Conservation (phyloP, 441 rosid genomes). For the Hypseocharis bilobata region DNA sequence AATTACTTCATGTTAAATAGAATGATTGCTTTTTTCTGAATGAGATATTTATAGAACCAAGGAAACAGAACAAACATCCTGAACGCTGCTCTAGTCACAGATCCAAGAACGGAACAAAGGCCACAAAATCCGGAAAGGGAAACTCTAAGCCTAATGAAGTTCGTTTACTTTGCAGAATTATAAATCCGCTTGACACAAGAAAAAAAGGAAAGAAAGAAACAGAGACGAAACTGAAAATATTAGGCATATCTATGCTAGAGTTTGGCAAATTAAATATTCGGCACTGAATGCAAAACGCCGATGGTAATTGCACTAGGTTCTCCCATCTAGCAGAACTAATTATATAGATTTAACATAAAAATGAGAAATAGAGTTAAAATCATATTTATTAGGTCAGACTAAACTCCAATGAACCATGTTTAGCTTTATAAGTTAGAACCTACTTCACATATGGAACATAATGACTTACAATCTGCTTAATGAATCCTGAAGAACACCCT, state of each 20-base stretch:
- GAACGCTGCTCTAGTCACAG: too few relatives aligned
- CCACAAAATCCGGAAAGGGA: not conserved
- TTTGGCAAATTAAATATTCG: not conserved
- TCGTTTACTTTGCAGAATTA: not conserved
- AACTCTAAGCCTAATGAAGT: not conserved
- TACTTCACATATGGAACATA: not conserved
- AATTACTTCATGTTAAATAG: too few relatives aligned
- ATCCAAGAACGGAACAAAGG: too few relatives aligned
- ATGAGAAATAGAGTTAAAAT: not conserved
- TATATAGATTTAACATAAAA: not conserved
- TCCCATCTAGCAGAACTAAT: not conserved
- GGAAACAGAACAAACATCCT: too few relatives aligned
- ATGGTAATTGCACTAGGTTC: not conserved
- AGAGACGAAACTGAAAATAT: not conserved
- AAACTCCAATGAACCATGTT: not conserved
- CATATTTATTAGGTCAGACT: not conserved
- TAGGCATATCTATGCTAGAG: not conserved
- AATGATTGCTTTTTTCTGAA: too few relatives aligned
- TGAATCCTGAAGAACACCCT: slow-evolving; percentile 73
- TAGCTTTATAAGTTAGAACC: not conserved
- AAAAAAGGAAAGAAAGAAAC: not conserved
- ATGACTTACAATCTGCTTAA: slow-evolving; percentile 70
- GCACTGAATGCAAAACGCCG: not conserved
- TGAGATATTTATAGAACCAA: too few relatives aligned
- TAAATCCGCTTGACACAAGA: not conserved